Conservation (phyloP, 352 stramenopile species). For the Globisporangium echinulatum region DNA sequence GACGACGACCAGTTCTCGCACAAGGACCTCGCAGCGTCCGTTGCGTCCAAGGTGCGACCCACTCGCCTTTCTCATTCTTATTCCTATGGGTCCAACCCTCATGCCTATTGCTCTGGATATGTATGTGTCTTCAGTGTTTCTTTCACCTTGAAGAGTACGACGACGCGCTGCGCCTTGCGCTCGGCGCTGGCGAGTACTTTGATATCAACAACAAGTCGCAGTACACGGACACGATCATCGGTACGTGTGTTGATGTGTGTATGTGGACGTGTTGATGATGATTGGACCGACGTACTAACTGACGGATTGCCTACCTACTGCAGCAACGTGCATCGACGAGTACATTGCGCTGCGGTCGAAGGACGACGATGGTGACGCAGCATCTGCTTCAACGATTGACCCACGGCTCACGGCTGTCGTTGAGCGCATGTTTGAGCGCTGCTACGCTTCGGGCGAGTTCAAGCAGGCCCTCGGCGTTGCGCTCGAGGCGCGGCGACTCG, state of each 20-base stretch:
- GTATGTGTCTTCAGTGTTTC: conserved; percentile 78
- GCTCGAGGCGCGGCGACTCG: conserved; percentile 91
- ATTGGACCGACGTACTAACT: background rate
- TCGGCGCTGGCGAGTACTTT: conserved; percentile 94
- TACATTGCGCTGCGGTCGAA: conserved; percentile 91
- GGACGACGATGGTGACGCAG: conserved; percentile 58
- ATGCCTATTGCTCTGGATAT: background rate
- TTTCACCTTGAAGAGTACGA: conserved; percentile 99
- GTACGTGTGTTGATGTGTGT: conserved; percentile 10
- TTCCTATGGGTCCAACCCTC: no score
- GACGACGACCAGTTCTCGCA: conserved; percentile 90
- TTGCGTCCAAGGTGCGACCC: conserved; percentile 79
- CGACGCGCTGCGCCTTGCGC: conserved; percentile 91
- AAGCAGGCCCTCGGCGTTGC: conserved; percentile 97
- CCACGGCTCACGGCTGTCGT: conserved; percentile 93
- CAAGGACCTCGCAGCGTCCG: conserved; percentile 85
- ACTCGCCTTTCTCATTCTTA: background rate
- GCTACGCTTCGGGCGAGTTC: conserved; percentile 91
- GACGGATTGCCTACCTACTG: background rate
- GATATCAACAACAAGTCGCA: conserved; percentile 90
- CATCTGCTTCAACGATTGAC: conserved; percentile 66
- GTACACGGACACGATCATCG: conserved; percentile 97
- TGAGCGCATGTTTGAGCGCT: conserved; percentile 97
- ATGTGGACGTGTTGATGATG: no score
- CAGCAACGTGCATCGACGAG: conserved; percentile 94